These are phyloP conservation scores for Aspergillus spinulosporus DNA, from an alignment of 2,329 filamentous ascomycete species.

Conservation along the genomic window DNA sequence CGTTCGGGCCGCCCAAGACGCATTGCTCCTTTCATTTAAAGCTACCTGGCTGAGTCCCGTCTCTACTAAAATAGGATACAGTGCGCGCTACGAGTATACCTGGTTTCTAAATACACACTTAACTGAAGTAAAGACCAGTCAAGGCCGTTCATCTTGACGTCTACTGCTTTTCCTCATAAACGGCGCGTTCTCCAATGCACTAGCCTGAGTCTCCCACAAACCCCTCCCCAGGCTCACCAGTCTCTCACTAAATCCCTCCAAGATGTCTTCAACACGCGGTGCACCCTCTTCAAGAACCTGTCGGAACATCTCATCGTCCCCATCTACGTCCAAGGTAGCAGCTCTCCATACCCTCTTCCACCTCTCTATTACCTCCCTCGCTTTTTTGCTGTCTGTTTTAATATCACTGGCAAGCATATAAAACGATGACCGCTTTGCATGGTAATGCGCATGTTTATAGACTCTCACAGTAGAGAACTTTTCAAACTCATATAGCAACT, in stretches of 20 bases:
- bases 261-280: conserved; percentile 26
- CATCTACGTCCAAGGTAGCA: conserved; percentile 33
- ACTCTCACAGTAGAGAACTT: conserved; percentile 47
- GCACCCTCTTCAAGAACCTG: conserved; percentile 6
- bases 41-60: no score
- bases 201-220: conserved; percentile 35
- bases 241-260: conserved; percentile 39
- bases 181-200: conserved; percentile 14
- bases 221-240: conserved; percentile 33
- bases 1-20: no score
- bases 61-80: no score
- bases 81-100: no score
- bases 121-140: no score
- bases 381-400: conserved; percentile 32
- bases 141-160: no score
- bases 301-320: conserved; percentile 7
- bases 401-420: conserved; percentile 55
- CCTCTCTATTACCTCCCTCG: conserved; percentile 35
- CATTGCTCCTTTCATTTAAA: no score
- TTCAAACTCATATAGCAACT: conserved; percentile 42
- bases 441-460: conserved; percentile 47
- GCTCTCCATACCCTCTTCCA: conserved; percentile 37
- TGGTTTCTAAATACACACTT: no score
- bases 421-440: conserved; percentile 52
- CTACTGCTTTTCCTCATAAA: background rate